These are phyloP conservation scores for Inonotus hispidus DNA, from an alignment of 1,284 basidiomycete species.

Conservation along the genomic window DNA sequence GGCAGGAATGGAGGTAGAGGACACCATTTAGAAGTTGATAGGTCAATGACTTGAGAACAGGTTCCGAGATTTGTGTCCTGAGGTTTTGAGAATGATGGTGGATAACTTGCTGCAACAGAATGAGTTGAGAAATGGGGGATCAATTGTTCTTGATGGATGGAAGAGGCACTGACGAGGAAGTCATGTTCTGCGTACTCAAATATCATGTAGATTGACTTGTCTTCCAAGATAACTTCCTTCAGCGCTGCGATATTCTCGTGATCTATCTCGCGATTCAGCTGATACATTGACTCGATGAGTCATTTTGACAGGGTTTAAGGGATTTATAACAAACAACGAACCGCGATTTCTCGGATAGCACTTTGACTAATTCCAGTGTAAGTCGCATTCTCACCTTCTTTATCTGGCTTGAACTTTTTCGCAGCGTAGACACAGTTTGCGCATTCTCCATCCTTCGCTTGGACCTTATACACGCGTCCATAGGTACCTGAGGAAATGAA, in stretches of 20 bases:
- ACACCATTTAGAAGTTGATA: conserved; percentile 97
- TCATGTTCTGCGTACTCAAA: conserved; percentile 99
- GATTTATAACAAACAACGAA: conserved; percentile 36
- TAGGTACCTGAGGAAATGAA: conserved; percentile 99
- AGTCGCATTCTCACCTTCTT: conserved; percentile 88
- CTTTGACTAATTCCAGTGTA: conserved; percentile 98
- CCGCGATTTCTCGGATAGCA: conserved; percentile 93
- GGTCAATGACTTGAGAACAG: conserved; percentile 88
- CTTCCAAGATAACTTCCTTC: conserved; percentile 93
- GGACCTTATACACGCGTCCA: conserved; percentile 96
- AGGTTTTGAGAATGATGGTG: conserved; percentile 93
- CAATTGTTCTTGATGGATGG: background rate
- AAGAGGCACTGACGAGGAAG: conserved; percentile 64
- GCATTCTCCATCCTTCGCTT: conserved; percentile 56
- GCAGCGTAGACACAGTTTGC: conserved; percentile 83
- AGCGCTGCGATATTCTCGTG: conserved; percentile 92
- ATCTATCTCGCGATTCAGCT: conserved; percentile 91
- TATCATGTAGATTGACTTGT: conserved; percentile 98
- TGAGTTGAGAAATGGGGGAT: conserved; percentile 12
- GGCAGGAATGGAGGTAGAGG: conserved; percentile 90
- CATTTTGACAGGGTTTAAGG: background rate
- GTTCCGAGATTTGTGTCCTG: conserved; percentile 64
- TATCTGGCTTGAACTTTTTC: conserved; percentile 99
- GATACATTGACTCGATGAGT: background rate
- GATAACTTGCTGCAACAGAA: conserved; percentile 78